Base-by-base conservation (phyloP, 176 grass and related monocot species). In the Metroxylon sagu region DNA sequence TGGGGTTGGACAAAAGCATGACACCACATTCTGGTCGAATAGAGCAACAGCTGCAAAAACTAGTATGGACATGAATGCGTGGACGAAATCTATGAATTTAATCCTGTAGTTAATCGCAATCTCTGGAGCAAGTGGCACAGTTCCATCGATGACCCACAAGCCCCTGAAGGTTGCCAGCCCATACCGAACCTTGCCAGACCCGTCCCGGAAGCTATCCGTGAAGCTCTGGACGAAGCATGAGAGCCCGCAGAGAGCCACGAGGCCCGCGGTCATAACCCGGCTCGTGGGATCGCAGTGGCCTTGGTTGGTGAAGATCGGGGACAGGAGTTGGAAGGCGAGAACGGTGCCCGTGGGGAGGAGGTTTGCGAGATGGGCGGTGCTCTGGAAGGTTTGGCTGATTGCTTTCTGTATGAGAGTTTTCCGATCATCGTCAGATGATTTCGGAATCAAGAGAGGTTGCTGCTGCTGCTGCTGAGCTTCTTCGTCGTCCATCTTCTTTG, bases 311-410 rank as follows among this genome's bases (percentile, higher is more conserved):
- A 88, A 70, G 62, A 83, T 54, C 7, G 87, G 92, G 58, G 83
- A 77, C n/a, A 91, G 83, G 65, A 97, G 28, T 39, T 85, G 77
- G 74, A 97, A 97, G 26, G 85, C 75, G 25, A 97, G 86, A 5
- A 88, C 80, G 6, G 84, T 83, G 49, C 92, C 87, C 0, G 87
- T 97, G 0, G 87, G 87, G n/a, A 91, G 84, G 83, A 80, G 83
- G 72, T 83, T 97, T 5, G 84, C 87, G 16, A 97, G 85, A 76
- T 90, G 77, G 2, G 91, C 77, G 1, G 80, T 78, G 83, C 80
- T 84, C 62, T 59, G 68, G 61, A 85, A 62, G 23, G 66, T 66
- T 61, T 62, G 18, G 52, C 52, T 48, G 8, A 69, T 56, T 12
- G 16, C 56, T 17, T 51, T 39, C 25, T 59, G 16, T 17, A 50